Evolutionary conservation across 2,329 filamentous ascomycete genomes (phyloP).

Genomic region (Boeremia lycopersici): DNA sequence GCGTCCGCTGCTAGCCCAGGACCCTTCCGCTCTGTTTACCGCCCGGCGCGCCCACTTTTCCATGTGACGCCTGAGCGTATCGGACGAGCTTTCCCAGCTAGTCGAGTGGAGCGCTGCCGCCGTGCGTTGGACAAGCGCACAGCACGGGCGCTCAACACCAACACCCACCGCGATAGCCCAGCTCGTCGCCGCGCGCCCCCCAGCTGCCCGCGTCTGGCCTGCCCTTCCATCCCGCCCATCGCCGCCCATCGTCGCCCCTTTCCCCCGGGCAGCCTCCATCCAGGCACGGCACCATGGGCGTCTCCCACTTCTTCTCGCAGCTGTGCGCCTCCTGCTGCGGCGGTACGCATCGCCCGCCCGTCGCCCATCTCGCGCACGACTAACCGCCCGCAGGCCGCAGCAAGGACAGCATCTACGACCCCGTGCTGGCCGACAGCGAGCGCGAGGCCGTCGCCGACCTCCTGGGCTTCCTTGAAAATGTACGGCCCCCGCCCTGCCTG

Average conservation of each 20-base stretch:
- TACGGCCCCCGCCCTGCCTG: conserved; percentile 49
- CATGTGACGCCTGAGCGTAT: conserved; percentile 13
- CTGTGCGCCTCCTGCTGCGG: conserved; percentile 48
- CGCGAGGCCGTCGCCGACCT: conserved; percentile 95
- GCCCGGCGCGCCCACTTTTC: conserved; percentile 4
- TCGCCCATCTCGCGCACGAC: conserved; percentile 13
- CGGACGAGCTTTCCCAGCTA: conserved; percentile 17
- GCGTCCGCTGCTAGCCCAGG: neutral
- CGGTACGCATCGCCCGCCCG: conserved; percentile 32
- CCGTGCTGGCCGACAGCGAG: conserved; percentile 89
- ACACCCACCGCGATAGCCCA: conserved; percentile 2
- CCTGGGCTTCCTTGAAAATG: conserved; percentile 94
- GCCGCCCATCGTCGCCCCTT: conserved; percentile 21
- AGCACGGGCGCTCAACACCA: conserved; percentile 15
- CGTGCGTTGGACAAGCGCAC: conserved; percentile 7
- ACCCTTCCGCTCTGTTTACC: conserved; percentile 1
- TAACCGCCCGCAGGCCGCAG: conserved; percentile 48
- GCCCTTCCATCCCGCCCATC: conserved; percentile 7
- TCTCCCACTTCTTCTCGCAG: conserved; percentile 45
- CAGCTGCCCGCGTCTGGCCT: conserved; percentile 16
- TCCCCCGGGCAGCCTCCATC: conserved; percentile 26
- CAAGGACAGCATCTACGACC: conserved; percentile 56
- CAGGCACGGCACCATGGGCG: conserved; percentile 41
- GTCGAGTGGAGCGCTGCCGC: conserved; percentile 11
- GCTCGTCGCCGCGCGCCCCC: neutral